These are phyloP conservation scores for Beauveria rudraprayagi DNA, from an alignment of 2,329 filamentous ascomycete genomes.

Conservation along the genomic window DNA sequence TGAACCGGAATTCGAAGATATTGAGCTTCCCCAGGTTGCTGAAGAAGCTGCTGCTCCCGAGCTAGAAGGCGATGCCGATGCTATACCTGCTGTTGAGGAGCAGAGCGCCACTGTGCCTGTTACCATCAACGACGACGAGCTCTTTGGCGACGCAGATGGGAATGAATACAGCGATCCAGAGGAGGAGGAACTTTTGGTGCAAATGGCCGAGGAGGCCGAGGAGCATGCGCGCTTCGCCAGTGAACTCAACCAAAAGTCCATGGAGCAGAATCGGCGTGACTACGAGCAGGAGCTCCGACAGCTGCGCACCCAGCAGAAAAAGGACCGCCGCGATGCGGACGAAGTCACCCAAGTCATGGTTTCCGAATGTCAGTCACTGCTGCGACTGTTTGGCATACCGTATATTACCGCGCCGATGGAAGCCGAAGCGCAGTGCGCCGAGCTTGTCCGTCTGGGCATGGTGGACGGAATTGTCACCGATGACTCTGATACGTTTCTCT, in stretches of 20 bases:
- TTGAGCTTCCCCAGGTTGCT: slow-evolving; percentile 18
- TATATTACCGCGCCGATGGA: slow-evolving; percentile 99
- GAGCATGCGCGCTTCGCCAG: slow-evolving; percentile 91
- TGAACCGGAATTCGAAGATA: slow-evolving; percentile 30
- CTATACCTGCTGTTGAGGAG: not conserved
- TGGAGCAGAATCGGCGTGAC: slow-evolving; percentile 61
- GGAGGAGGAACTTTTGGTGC: slow-evolving; percentile 79
- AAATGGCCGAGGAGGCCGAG: slow-evolving; percentile 82
- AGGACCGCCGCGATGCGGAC: slow-evolving; percentile 89
- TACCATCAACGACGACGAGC: slow-evolving; percentile 30
- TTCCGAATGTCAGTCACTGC: slow-evolving; percentile 83
- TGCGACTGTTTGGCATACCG: slow-evolving; percentile 84
- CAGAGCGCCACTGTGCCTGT: not conserved
- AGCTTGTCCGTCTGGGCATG: slow-evolving; percentile 75
- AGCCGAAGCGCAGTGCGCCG: slow-evolving; percentile 94
- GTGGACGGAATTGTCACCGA: slow-evolving; percentile 98
- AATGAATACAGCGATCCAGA: slow-evolving; percentile 78
- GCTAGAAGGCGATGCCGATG: not conserved
- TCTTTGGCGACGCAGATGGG: slow-evolving; percentile 55
- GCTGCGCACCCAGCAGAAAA: slow-evolving; percentile 88
- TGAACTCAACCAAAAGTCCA: slow-evolving; percentile 69
- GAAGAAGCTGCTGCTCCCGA: not conserved
- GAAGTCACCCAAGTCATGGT: slow-evolving; percentile 97
- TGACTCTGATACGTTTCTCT: slow-evolving; percentile 92
- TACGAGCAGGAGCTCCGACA: slow-evolving; percentile 85